A percentile compares a stretch with the other conserved stretches of the same genome.
These are phyloP conservation scores for Peniophora sp. DNA, from an alignment of 1,284 basidiomycete genomes.

Conservation along the genomic window DNA sequence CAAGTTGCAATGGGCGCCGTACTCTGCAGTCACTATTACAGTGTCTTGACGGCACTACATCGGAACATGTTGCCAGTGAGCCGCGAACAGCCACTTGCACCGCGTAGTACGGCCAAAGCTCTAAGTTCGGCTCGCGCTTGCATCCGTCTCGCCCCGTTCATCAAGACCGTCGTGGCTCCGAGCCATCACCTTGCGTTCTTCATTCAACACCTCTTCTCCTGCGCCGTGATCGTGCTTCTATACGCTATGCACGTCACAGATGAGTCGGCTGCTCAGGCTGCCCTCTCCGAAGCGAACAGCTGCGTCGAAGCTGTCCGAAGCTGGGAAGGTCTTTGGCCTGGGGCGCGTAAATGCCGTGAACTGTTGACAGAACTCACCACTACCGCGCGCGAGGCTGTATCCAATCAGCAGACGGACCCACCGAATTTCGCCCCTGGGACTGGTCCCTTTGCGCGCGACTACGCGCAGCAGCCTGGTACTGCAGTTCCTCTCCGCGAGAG, in stretches of 20 bases:
- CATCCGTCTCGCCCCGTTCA: slow-evolving; percentile 78
- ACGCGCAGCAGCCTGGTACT: slow-evolving; percentile 3
- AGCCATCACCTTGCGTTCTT: slow-evolving; percentile 88
- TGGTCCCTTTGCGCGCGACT: slow-evolving; percentile 9
- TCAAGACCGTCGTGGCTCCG: slow-evolving; percentile 77
- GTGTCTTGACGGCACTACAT: slow-evolving; percentile 80
- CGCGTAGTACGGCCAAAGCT: slow-evolving; percentile 69
- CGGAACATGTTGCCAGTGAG: slow-evolving; percentile 79
- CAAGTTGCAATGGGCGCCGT: slow-evolving; percentile 85
- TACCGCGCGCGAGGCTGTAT: slow-evolving; percentile 62
- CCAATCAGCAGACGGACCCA: slow-evolving; percentile 16
- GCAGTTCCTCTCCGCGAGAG: slow-evolving; percentile 10
- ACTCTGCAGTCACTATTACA: slow-evolving; percentile 85
- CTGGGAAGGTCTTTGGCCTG: slow-evolving; percentile 86
- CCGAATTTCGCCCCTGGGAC: slow-evolving; percentile 11
- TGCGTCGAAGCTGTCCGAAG: slow-evolving; percentile 66
- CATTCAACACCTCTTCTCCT: slow-evolving; percentile 87
- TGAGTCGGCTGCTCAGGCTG: slow-evolving; percentile 54
- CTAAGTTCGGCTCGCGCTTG: slow-evolving; percentile 73
- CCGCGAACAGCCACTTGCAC: slow-evolving; percentile 54
- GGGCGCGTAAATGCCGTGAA: slow-evolving; percentile 80
- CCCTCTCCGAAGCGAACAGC: slow-evolving; percentile 77
- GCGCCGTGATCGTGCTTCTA: slow-evolving; percentile 79
- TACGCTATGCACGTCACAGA: slow-evolving; percentile 83
- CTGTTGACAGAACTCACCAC: slow-evolving; percentile 59